A percentile compares a stretch with the other conserved stretches of the same genome.
These are phyloP conservation scores for Plantago major DNA, from an alignment of 257 asterid genomes.

Conservation along the genomic window DNA sequence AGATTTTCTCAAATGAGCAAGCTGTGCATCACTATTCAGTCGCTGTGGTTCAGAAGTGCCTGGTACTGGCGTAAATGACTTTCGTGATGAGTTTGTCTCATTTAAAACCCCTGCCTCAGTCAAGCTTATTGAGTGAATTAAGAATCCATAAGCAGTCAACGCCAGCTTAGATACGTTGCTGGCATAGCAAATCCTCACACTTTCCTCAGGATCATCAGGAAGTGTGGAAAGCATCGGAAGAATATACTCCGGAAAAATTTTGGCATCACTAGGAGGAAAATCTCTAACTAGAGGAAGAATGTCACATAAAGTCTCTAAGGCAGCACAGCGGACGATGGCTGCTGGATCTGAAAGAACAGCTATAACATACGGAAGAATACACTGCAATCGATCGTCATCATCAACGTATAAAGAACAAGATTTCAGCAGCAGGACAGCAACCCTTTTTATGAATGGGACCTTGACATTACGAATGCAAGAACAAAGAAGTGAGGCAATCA, in stretches of 20 bases:
- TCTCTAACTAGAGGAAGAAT: slow-evolving; percentile 94
- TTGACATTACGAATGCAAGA: slow-evolving; percentile 95
- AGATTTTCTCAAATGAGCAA: slow-evolving; percentile 84
- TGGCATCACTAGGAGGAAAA: slow-evolving; percentile 99
- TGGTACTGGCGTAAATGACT: slow-evolving; percentile 42
- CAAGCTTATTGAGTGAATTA: slow-evolving; percentile 92
- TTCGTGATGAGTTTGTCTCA: slow-evolving; percentile 58
- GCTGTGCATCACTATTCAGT: slow-evolving; percentile 71
- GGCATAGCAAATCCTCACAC: slow-evolving; percentile 97
- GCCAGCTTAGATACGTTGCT: slow-evolving; percentile 94
- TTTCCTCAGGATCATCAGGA: slow-evolving; percentile 99
- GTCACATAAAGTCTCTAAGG: slow-evolving; percentile 90
- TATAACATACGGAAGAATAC: slow-evolving; percentile 94
- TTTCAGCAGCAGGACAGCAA: slow-evolving; percentile 84
- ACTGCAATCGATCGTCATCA: slow-evolving; percentile 93
- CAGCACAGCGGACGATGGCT: slow-evolving; percentile 98
- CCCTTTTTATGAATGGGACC: slow-evolving; percentile 89
- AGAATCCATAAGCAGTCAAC: slow-evolving; percentile 88
- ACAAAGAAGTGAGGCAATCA: slow-evolving; percentile 93
- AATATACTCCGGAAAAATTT: slow-evolving; percentile 95
- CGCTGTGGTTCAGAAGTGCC: slow-evolving; percentile 42
- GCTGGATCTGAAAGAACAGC: slow-evolving; percentile 95
- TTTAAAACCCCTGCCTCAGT: slow-evolving; percentile 96
- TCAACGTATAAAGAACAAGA: slow-evolving; percentile 90
- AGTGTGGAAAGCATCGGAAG: slow-evolving; percentile 99